Conservation (phyloP, 768 basidiomycete genomes). For the Boletellus ananas region DNA sequence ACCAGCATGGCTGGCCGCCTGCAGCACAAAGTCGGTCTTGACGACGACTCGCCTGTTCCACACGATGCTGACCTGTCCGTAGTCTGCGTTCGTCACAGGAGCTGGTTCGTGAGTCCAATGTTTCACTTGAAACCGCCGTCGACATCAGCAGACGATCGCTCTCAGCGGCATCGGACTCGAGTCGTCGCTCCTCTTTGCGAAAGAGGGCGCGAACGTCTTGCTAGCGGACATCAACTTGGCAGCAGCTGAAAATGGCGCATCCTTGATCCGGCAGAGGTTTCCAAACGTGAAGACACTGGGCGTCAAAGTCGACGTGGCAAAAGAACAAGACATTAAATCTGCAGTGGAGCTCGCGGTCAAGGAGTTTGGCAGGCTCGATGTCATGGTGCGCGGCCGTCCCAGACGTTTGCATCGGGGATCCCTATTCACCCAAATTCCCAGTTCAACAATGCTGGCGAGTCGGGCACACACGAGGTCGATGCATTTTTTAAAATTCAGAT, state of each 20-base stretch:
- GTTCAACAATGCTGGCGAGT: slow-evolving; percentile 90
- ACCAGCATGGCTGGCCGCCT: slow-evolving; percentile 61
- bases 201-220: slow-evolving; percentile 89
- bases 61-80: slow-evolving; percentile 12
- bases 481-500: slow-evolving; percentile 1
- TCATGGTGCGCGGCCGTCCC: slow-evolving; percentile 63
- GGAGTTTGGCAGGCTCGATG: slow-evolving; percentile 89
- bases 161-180: slow-evolving; percentile 93
- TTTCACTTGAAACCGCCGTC: not conserved
- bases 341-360: slow-evolving; percentile 76
- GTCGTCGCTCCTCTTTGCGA: slow-evolving; percentile 90
- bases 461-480: not conserved
- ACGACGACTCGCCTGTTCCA: not conserved
- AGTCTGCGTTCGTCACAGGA: slow-evolving; percentile 83
- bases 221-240: slow-evolving; percentile 83
- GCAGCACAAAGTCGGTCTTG: slow-evolving; percentile 51
- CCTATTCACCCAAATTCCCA: slow-evolving; percentile 28
- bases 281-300: slow-evolving; percentile 69
- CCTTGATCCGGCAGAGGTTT: slow-evolving; percentile 58
- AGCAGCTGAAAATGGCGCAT: slow-evolving; percentile 65
- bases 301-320: slow-evolving; percentile 80
- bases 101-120: slow-evolving; percentile 70
- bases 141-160: slow-evolving; percentile 8
- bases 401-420: not conserved
- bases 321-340: slow-evolving; percentile 81